A percentile compares a stretch with the other conserved stretches of the same genome.
Conservation (phyloP, 2,329 filamentous ascomycete species). For the Fusarium dlaminii region DNA sequence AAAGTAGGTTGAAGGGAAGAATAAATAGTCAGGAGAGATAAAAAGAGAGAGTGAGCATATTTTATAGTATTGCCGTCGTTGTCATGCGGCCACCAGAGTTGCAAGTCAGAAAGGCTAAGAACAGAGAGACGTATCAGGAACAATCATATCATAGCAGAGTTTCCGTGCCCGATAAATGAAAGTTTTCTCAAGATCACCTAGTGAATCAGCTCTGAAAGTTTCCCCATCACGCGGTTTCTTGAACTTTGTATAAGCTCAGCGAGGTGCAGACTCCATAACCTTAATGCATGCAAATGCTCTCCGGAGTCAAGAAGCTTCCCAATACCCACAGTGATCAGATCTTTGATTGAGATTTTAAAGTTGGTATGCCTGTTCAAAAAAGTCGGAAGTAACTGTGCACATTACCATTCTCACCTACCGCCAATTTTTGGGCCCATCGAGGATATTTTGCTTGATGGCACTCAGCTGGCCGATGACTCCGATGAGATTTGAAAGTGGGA, state of each 20-base stretch:
- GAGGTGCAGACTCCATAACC: neutral
- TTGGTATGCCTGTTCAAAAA: too few species aligned
- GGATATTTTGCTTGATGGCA: too few species aligned
- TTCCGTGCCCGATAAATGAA: neutral
- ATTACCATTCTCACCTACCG: too few species aligned
- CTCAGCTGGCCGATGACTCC: too few species aligned
- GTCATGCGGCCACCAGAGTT: neutral
- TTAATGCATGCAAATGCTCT: too few species aligned
- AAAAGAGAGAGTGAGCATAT: rapidly evolving
- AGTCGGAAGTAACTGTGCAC: too few species aligned
- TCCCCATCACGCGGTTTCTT: neutral
- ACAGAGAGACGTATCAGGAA: rapidly evolving
- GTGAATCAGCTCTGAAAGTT: rapidly evolving
- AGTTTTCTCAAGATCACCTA: rapidly evolving
- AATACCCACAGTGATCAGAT: too few species aligned
- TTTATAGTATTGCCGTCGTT: too few species aligned
- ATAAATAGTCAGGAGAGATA: neutral
- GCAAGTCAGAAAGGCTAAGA: neutral
- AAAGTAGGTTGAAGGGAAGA: rapidly evolving
- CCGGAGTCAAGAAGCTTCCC: too few species aligned
- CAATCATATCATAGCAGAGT: neutral
- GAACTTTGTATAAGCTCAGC: neutral
- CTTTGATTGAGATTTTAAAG: too few species aligned
- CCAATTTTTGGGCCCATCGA: too few species aligned
- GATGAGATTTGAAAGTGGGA: too few species aligned